Evolutionary conservation across 805 yeast genomes (phyloP), one percentile per base, ranked within the genome.

Genomic region (Candida odintsovae): DNA sequence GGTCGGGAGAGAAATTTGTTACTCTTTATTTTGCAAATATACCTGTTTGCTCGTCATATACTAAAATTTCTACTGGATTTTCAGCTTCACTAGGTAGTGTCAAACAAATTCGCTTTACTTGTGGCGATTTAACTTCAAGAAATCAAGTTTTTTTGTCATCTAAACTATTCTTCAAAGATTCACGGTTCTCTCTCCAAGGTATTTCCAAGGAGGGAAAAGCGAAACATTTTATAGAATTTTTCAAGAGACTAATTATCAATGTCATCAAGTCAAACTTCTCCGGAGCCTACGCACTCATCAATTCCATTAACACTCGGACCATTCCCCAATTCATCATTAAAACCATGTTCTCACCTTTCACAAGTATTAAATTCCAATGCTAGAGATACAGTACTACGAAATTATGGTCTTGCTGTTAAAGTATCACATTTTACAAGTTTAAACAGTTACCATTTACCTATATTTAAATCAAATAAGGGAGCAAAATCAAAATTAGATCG

Each of bases 401-500:
- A 59, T 48, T 61, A 58, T 43, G 52, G 51, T 2, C 47, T 58
- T 3, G 64, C 62, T 0, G 56, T 54, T 9, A 50, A 52, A 19
- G 64, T 61, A 1, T 42, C 57, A 7, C 29, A 35, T 18, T 51
- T 61, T 36, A 46, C 48, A 44, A 36, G 25, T 5, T 26, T 48
- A 3, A 33, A 52, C 8, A 22, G 38, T 3, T 40, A 33, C 15
- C 40, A 43, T 10, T 9, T 48, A 7, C 54, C 62, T 9, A 31
- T 21, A 1, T 42, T 47, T 31, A 50, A 41, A 28, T 37, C 36
- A 15, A 12, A 42, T 19, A 48, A 51, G 47, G 50, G 50, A 22
- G 29, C 42, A 12, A 49, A 52, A 31, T 22, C 39, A 28, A 45
- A 42, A 41, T 56, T 73, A 5, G 70, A 75, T 22, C 65, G 58